Percentiles rank a stretch among this genome's conserved stretches.
These are phyloP conservation scores for Heteromeles arbutifolia DNA, from an alignment of 306 rosid genomes.

Conservation along the genomic window DNA sequence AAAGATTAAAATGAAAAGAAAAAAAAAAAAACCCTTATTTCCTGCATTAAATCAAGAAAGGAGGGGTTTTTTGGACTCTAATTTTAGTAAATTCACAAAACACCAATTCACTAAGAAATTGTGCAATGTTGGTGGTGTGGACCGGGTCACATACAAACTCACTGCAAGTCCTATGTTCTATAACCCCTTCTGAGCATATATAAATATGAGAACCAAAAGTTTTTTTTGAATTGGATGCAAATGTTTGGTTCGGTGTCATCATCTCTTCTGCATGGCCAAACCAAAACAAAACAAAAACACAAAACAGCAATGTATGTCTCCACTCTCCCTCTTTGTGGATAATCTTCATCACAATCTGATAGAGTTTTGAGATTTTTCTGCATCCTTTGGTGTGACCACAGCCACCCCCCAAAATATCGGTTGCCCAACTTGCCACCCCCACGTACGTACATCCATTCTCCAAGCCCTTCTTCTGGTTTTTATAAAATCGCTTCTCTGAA, in stretches of 20 bases:
- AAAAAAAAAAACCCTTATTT: neutral
- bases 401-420: slow-evolving; percentile 24
- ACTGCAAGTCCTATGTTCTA: neutral
- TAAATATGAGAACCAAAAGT: neutral
- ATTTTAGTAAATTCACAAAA: neutral
- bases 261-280: neutral
- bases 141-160: neutral
- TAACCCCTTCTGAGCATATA: neutral
- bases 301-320: neutral
- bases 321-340: neutral
- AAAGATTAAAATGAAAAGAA: no score
- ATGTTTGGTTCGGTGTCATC: neutral
- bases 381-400: slow-evolving; percentile 18
- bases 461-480: neutral
- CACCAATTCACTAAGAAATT: neutral
- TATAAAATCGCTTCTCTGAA: neutral
- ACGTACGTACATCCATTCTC: neutral
- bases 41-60: neutral
- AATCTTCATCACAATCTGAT: neutral
- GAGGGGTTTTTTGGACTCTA: neutral
- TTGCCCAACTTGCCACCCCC: slow-evolving; percentile 18
- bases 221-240: neutral
- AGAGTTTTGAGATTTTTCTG: slow-evolving; percentile 14
- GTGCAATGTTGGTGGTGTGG: neutral
- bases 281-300: neutral